Evolutionary conservation across 805 yeast species (phyloP), one percentile per base, ranked within the genome.

Genomic region (Myxozyma melibiosi): DNA sequence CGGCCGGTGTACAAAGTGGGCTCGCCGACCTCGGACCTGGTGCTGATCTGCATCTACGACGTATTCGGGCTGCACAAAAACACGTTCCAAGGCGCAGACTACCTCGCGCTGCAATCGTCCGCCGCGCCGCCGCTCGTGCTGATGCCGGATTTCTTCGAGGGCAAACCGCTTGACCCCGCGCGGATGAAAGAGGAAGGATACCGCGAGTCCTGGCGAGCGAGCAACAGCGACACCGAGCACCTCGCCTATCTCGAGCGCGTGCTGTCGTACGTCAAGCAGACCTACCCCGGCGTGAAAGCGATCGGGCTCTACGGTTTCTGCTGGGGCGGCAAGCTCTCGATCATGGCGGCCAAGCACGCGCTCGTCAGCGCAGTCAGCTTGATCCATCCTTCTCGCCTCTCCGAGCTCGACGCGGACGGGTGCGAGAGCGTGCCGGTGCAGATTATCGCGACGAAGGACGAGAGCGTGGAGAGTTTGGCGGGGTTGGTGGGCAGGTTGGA

Each of bases 311-410:
- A 61, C 48, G 65, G 65, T 6, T 48, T 55, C 22, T 62, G 65
- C 55, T 62, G 65, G 65, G 65, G 65, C 16, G 64, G 57, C 4
- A 62, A 62, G 43, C n/a, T 59, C 18, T 25, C 62, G 8, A 47
- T 56, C 18, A 14, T 51, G 18, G 38, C 51, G 11, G 59, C 63
- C 2, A 31, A 40, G 34, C 27, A 31, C 24, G 28, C 44, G 13
- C 24, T 55, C 8, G 58, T 62, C 34, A 30, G 22, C 9, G 57
- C 61, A 18, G 48, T 53, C 37, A 56, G 56, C 28, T 20, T 61
- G 37, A 45, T 54, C 27, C 65, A 62, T 25, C 64, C 65, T 6
- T 56, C 64, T 9, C 44, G 53, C 13, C 47, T 60, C 14, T 58
- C 20, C 24, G 57, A 50, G 8, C 47, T 30, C 8, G 65, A 62